Evolutionary conservation across 2,329 filamentous ascomycete species (phyloP), one percentile per base, ranked within the genome.

Genomic region (Fusarium papillatum): DNA sequence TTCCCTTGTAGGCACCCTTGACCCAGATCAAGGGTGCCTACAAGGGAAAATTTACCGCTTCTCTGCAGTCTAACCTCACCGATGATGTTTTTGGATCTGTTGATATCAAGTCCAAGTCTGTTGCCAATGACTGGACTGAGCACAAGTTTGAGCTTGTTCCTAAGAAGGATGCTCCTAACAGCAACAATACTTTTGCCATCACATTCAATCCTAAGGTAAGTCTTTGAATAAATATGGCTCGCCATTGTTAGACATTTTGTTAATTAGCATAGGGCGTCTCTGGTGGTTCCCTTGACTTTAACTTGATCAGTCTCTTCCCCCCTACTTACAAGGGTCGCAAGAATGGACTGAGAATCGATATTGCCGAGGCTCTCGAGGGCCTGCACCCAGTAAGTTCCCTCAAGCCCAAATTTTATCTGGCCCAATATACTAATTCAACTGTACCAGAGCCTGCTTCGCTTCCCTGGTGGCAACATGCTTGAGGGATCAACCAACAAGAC

Each of bases 381-480:
- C 79, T 92, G 1, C 88, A 90, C 64, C 88, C 89, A 0, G 86
- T 87, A 79, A 80, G 84, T 69, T 69, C 5, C 14, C 5, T 13
- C 24, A 31, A 1, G 3, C 2, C 29, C 2, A 31, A 41, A 11
- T 14, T 16, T 8, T 1, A 22, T 5, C 4, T 10, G 8, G 0
- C 7, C 3, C 29, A 19, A n/a, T n/a, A 16, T n/a, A 8, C 36
- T 39, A 26, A 29, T 0, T 60, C 48, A 26, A 46, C 10, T 1
- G 22, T 5, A 3, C 59, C 34, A 84, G 82, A 87, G 86, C n/a
- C 89, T 93, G 76, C 86, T 94, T 55, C 88, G 93, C 19, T 89
- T 93, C 69, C 92, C 92, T 0, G 93, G 93, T 8, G 92, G 91
- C 11, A 93, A 92, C 79, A 92, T 92, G 84, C 82, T 93, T 3